These are phyloP conservation scores for Cystobasidium pallidum DNA, from an alignment of 1,284 basidiomycete species.

Conservation along the genomic window DNA sequence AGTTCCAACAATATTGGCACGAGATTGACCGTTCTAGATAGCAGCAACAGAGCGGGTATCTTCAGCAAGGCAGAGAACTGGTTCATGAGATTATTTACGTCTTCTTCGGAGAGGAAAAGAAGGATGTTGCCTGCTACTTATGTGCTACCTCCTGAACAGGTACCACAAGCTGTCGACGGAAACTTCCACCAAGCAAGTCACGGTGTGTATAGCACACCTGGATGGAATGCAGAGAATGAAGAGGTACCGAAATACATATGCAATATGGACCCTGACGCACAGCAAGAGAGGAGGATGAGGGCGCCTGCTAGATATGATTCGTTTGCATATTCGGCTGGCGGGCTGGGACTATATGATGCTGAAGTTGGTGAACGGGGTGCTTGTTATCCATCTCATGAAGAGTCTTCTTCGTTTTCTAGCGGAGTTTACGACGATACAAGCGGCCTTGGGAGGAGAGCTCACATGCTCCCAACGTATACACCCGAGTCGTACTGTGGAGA, in stretches of 20 bases:
- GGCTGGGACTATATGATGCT: constrained; percentile 10
- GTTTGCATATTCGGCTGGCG: constrained; percentile 14
- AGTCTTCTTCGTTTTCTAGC: neutral
- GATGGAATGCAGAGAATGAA: neutral
- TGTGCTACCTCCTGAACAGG: constrained; percentile 13
- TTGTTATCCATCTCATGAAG: neutral
- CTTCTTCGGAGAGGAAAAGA: neutral
- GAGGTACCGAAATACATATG: neutral
- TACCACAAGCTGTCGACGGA: neutral
- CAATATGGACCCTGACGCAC: neutral
- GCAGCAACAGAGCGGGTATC: constrained; percentile 9
- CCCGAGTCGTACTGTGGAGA: neutral
- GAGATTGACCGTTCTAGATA: neutral
- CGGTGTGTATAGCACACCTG: neutral
- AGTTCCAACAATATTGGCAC: neutral
- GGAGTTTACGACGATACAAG: constrained; percentile 11
- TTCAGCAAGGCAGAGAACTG: constrained; percentile 4
- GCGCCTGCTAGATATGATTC: constrained; percentile 35
- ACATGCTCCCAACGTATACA: neutral
- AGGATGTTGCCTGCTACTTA: constrained; percentile 34
- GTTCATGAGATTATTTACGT: constrained; percentile 16
- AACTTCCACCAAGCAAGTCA: neutral
- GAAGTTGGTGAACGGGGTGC: neutral
- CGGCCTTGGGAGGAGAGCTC: neutral
- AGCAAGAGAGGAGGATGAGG: neutral